Base-by-base conservation (phyloP, 257 asterid species). In the Echites panduratus region DNA sequence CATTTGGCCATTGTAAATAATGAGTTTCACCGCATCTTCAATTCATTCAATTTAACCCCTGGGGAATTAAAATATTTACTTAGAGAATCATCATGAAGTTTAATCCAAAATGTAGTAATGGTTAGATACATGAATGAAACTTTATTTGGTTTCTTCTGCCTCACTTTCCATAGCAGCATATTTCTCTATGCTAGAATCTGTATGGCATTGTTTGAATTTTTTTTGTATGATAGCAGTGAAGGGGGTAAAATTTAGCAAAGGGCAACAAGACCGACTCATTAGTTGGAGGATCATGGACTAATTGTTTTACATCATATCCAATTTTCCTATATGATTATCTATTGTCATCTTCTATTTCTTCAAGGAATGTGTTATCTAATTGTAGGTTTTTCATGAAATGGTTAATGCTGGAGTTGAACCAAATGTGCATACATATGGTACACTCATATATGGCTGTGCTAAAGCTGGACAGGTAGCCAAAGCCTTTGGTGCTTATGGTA, bases 401-500 rank as follows among this genome's bases (percentile, higher is more conserved):
- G 93, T 94, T 65, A 94, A 87, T 85, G 95, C 93, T 84, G 97
- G 96, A 78, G 91, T 91, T 71, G 96, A 91, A 83, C 97, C 98
- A 72, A 94, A 90, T 90, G 85, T 87, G 78, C 96, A 94, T 84
- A 94, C 99, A 26, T 94, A 88, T 70, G 89, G 99, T 77, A 90
- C 98, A 77, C 96, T 94, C 76, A 94, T 94, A 78, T 95, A 91
- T 87, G 99, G 99, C 48, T 91, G 99, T 76, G 99, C 98, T 72
- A 94, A 90, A 85, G 98, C 97, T 5, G 99, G 99, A 75, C 99
- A 94, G 84, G 90, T 94, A 77, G 97, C 97, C 66, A 94, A 94
- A 89, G 99, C 99, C 27, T 94, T 94, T 81, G 98, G 99, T 81
- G 99, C 97, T 76, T 94, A 94, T 74, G 99, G 98, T 71, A 89